Evolutionary conservation across 2,329 filamentous ascomycete genomes (phyloP), one percentile per base, ranked within the genome.

Genomic region (Colletotrichum endophyticum): DNA sequence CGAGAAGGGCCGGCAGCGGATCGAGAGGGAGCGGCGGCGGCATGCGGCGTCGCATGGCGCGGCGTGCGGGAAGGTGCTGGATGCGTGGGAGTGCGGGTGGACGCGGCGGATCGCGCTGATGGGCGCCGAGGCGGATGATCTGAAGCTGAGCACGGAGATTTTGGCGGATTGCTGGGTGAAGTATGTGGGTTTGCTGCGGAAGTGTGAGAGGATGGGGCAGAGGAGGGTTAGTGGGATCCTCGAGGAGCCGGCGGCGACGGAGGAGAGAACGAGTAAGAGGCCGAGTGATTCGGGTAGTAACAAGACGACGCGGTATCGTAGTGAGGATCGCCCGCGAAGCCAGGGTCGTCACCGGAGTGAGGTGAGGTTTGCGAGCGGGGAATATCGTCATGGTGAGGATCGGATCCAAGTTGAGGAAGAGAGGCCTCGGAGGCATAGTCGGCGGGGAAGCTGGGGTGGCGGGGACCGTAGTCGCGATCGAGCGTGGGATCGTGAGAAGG

Each of bases 91-190:
- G 16, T 77, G 75, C 27, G 16, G 15, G 12, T 75, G 75, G 75
- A 67, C 32, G 11, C 30, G 32, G 16, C 49, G 66, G 2, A 39
- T 77, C 19, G 56, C 22, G 25, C 8, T 62, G 6, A 66, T 75
- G 72, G 27, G 34, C 6, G n/a, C 28, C 4, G 61, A 71, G 16
- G 25, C n/a, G n/a, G 75, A 77, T 27, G 57, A 77, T 49, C 7
- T 71, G 19, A 67, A 56, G 22, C 25, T 77, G n/a, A 73, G 70
- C 64, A 8, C 28, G 15, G 74, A 76, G 59, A 34, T 76, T 5
- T 6, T 76, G 66, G 64, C 32, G 3, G 74, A 74, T 4, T 76
- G 74, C 66, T 76, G 74, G 74, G 28, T 32, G 6, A 69, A 73
- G 49, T 74, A 76, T 7, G 64, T 76, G 6, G 74, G 57, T 8